Base-by-base conservation (phyloP, 306 rosid species). In the Gynostemma pentaphyllum region DNA sequence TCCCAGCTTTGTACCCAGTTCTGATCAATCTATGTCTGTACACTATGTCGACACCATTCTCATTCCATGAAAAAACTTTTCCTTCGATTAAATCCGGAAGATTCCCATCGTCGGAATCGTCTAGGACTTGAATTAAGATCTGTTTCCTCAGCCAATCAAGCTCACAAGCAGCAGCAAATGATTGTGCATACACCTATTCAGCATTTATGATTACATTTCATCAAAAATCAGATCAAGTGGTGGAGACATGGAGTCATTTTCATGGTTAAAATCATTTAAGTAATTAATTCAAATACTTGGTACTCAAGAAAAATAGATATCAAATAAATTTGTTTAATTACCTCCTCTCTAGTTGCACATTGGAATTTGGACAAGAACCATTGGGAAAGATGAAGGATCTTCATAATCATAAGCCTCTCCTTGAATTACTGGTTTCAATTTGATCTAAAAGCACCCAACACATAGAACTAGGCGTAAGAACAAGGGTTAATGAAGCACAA, bases 341-440 rank as follows among this genome's bases (percentile, higher is more conserved):
- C 99, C 99, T 94, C n/a, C 99, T 94, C 88, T 82, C 67, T 94
- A 96, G 78, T 92, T 92, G 80, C 99, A 92, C 99, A 92, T 92
- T 65, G 96, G 99, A 80, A 92, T 92, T 82, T 92, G 99, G 76
- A 94, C 88, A 64, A 94, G 83, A 21, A 94, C 90, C 96, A 81
- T 84, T 1, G 99, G 99, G 61, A 84, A 88, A 55, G 77, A 68
- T 6, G 70, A 73, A 69, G 94, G 74, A 57, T 86, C 94, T 40
- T 94, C 94, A 61, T 77, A 65, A 73, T 88, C 94, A 76, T 50
- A 79, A 5, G 70, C 74, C 45, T 84, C 85, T 50, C 45, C 76
- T 11, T 74, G 83, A 22, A 83, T 68, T 34, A 68, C 70, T 16
- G 97, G 99, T 68, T 86, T 94, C 64, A 94, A 28, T 67, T 88